phyloP scores from a whole-genome alignment of 768 basidiomycete genomes.

The Auriscalpium microsporum region DNA sequence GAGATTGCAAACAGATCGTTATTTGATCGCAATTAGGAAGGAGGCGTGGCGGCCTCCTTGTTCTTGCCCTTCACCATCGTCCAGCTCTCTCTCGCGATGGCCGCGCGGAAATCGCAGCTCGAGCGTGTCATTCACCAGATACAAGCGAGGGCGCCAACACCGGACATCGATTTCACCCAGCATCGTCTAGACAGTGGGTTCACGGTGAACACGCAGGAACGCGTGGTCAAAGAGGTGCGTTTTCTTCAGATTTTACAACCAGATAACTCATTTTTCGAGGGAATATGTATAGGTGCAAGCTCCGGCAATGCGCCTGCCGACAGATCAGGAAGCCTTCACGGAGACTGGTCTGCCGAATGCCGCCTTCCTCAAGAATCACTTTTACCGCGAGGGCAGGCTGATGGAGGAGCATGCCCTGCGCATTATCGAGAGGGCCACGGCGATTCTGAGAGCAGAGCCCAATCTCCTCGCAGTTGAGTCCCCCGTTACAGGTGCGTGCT shows the following conservation, averaged over 20 bases:
- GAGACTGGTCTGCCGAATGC: slow-evolving; percentile 82
- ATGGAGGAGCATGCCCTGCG: slow-evolving; percentile 93
- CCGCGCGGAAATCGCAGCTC: slow-evolving; percentile 35
- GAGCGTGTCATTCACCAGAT: slow-evolving; percentile 65
- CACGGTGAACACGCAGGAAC: slow-evolving; percentile 85
- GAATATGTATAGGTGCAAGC: slow-evolving; percentile 74
- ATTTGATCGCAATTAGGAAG: too few relatives aligned
- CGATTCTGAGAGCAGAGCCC: slow-evolving; percentile 73
- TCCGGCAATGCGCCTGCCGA: slow-evolving; percentile 88
- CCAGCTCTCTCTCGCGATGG: neutral
- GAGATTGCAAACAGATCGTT: too few relatives aligned
- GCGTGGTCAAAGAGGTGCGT: slow-evolving; percentile 90
- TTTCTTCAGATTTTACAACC: too few relatives aligned
- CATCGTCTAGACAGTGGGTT: slow-evolving; percentile 90
- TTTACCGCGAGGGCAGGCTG: slow-evolving; percentile 90
- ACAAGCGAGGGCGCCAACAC: slow-evolving; percentile 37
- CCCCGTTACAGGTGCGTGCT: slow-evolving; percentile 80
- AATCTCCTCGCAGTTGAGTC: slow-evolving; percentile 94
- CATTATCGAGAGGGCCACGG: slow-evolving; percentile 84
- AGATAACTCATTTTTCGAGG: neutral
- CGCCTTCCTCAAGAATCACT: slow-evolving; percentile 97
- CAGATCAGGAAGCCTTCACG: slow-evolving; percentile 90
- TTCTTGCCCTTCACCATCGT: too few relatives aligned
- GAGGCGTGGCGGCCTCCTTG: too few relatives aligned
- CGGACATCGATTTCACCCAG: slow-evolving; percentile 82